These are phyloP conservation scores for Trichophyton equinum DNA, from an alignment of 2,329 filamentous ascomycete species.

Conservation along the genomic window DNA sequence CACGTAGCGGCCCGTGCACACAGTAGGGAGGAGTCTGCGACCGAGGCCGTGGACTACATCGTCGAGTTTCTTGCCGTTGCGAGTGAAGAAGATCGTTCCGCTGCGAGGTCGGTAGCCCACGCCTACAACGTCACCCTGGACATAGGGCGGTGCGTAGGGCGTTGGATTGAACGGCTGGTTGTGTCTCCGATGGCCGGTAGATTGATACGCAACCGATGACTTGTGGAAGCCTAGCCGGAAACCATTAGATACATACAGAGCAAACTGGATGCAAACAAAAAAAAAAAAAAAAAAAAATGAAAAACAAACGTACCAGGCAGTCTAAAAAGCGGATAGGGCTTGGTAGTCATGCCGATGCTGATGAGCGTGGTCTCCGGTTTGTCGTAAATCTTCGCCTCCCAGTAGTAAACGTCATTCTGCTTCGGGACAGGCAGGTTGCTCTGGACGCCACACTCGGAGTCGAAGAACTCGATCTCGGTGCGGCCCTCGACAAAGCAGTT, in stretches of 20 bases:
- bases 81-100: slow-evolving; percentile 89
- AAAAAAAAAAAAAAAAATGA: too few relatives aligned
- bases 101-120: slow-evolving; percentile 91
- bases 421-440: slow-evolving; percentile 95
- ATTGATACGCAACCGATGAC: slow-evolving; percentile 82
- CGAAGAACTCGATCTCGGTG: slow-evolving; percentile 98
- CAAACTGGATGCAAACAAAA: background rate
- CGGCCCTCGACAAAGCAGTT: slow-evolving; percentile 96
- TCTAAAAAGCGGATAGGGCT: slow-evolving; percentile 90
- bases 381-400: slow-evolving; percentile 97
- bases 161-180: slow-evolving; percentile 83
- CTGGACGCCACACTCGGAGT: slow-evolving; percentile 93
- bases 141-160: slow-evolving; percentile 67
- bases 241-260: background rate
- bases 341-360: slow-evolving; percentile 88
- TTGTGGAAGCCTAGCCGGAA: slow-evolving; percentile 64
- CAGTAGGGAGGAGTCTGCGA: slow-evolving; percentile 92
- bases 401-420: slow-evolving; percentile 98
- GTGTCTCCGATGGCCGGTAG: slow-evolving; percentile 70
- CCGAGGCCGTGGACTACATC: slow-evolving; percentile 90
- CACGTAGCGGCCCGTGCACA: slow-evolving; percentile 83
- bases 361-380: slow-evolving; percentile 81
- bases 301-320: slow-evolving; percentile 58
- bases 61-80: slow-evolving; percentile 93
- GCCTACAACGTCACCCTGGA: slow-evolving; percentile 91